Base-by-base conservation (phyloP, 2,329 filamentous ascomycete species). In the Sporothrix sp. region DNA sequence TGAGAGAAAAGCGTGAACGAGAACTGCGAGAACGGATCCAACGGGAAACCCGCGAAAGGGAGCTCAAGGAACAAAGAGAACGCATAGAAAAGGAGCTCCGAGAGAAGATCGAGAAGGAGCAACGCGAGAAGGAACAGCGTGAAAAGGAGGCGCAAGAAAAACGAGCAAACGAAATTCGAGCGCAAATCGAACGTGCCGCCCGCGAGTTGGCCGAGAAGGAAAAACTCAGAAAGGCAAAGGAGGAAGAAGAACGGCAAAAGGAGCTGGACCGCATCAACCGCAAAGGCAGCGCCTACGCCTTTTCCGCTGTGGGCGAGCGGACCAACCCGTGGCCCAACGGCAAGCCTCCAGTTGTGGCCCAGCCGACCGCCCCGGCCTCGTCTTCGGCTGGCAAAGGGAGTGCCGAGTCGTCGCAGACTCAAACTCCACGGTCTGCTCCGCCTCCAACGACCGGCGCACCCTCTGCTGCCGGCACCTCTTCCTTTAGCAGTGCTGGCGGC, bases 271-370 rank as follows among this genome's bases (percentile, higher is more conserved):
- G 52, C 30, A 53, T 53, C 37, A 50, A 50, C 43, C 45, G 74
- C 54, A 70, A 71, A 54, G 66, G 69, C 36, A 73, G 70, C 57
- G 71, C 73, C n/a, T 83, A 84, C 59, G 79, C 80, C 52, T 83
- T 71, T 65, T 79, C 76, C 50, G 75, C 79, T 28, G 76, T 82
- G 20, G 83, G 83, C 46, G 83, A 87, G 65, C 81, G 75, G 66
- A 82, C 75, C 45, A 84, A 80, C 65, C 81, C 81, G 58, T 87
- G 84, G 76, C 82, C 82, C 6, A 79, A 75, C 59, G 80, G 75
- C 58, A 75, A 72, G 56, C 80, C 73, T 50, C 71, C 62, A 4
- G 49, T 47, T 7, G 36, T 54, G 13, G 30, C 54, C n/a, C 36
- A 52, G 13, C 60, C 62, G n/a, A 54, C 62, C 21, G 57, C 62